These are phyloP conservation scores for Exophiala mesophila DNA, from an alignment of 2,329 filamentous ascomycete species.

Conservation along the genomic window DNA sequence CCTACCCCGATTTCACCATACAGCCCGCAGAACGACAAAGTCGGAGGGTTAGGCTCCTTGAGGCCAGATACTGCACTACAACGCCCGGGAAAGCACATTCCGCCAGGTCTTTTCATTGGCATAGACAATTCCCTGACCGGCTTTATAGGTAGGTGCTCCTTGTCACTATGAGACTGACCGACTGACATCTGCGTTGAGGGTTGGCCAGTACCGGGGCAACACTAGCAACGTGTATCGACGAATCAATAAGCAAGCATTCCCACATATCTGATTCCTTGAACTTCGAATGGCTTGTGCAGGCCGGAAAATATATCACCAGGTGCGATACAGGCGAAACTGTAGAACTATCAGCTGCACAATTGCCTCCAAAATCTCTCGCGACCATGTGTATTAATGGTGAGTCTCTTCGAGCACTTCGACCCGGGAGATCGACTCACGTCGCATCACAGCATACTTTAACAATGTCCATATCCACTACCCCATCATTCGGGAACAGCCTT, in stretches of 20 bases:
- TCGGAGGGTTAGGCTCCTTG: background rate
- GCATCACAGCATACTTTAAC: conserved; percentile 2
- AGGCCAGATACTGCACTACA: background rate
- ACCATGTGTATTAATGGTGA: background rate
- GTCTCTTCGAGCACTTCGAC: background rate
- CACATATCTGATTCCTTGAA: background rate
- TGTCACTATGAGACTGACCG: background rate
- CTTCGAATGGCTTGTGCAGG: conserved; percentile 6
- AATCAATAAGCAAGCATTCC: conserved; percentile 1
- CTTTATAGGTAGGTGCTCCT: background rate
- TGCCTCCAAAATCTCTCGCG: background rate
- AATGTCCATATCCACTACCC: conserved; percentile 5
- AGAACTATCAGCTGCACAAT: background rate
- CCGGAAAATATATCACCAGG: background rate
- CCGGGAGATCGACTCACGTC: background rate
- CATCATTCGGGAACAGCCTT: conserved; percentile 1
- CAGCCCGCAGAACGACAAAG: background rate
- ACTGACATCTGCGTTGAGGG: background rate
- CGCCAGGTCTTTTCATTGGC: background rate
- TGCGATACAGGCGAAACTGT: background rate
- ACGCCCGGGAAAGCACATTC: background rate
- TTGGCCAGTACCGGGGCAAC: background rate
- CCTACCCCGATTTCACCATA: background rate
- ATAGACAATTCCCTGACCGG: background rate
- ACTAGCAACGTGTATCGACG: background rate